Base-by-base conservation (phyloP, 768 basidiomycete genomes). In the Suillus lakei region DNA sequence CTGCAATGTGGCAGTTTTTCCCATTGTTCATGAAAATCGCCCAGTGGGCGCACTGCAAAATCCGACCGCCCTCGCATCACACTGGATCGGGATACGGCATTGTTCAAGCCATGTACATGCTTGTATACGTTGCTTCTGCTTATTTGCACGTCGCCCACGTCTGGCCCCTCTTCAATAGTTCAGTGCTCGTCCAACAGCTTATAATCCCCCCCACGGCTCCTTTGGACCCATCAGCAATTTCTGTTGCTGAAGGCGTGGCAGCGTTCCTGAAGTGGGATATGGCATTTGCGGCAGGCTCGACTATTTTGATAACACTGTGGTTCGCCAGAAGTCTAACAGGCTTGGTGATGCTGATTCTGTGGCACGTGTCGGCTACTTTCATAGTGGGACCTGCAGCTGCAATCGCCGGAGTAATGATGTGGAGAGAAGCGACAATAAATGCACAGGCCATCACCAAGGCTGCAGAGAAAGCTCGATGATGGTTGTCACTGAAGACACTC, bases 251-350 rank as follows among this genome's bases (percentile, higher is more conserved):
- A 32, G 41, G 53, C 4, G 66, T 39, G 2, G 67, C 69, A 79
- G 44, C 85, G 54, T 77, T 86, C 51, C 72, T 86, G 30, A 80
- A 86, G 67, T 87, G 84, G 84, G 85, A 87, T 67, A 63, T 76
- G 23, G 63, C 72, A 38, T 78, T 85, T 46, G 78, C 76, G 1
- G 77, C 79, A 44, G 62, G 66, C 18, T 79, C 84, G 8, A 76
- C 78, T 3, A 71, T 81, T n/a, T 60, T 85, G 23, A 83, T 76
- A 8, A 78, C 83, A 16, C 72, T 86, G 18, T 86, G 84, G 84
- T 82, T 84, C 68, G 76, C 79, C 38, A 68, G 69, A 7, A 79
- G 70, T 53, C 10, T 68, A 21, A 72, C 66, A 41, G 77, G 84
- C 64, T 48, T 77, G 4, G 23, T 79, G 10, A 39, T 41, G 28